phyloP scores from a whole-genome alignment of 371 early-diverging fungal species.

The Mortierella sp. region DNA sequence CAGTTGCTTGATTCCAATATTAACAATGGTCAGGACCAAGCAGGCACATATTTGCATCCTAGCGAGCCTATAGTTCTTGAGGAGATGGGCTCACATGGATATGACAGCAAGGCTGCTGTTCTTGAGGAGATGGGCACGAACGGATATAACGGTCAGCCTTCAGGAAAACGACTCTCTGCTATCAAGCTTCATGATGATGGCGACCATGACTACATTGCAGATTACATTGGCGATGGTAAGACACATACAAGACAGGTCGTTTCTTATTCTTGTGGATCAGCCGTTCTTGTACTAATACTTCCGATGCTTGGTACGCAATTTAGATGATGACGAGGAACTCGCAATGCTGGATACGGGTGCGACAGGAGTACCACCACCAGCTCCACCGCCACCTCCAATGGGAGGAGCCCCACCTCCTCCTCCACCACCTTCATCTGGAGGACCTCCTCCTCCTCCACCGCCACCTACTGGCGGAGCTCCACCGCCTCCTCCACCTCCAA shows the following conservation, averaged over 20 bases:
- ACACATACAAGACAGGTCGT: background rate
- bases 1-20: background rate
- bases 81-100: background rate
- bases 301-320: too few relatives aligned
- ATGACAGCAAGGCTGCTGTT: conserved; percentile 19
- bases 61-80: conserved; percentile 1
- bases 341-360: background rate
- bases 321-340: background rate
- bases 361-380: conserved; percentile 27
- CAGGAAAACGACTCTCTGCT: background rate
- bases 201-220: background rate
- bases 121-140: background rate
- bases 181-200: background rate
- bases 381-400: conserved; percentile 48
- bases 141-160: background rate
- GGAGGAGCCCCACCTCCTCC: conserved; percentile 43
- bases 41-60: conserved; percentile 15
- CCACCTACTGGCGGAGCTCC: conserved; percentile 38
- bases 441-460: conserved; percentile 32
- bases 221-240: conserved; percentile 1
- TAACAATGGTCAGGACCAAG: conserved; percentile 5
- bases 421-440: conserved; percentile 26
- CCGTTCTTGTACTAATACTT: background rate
- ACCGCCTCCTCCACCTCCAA: background rate
- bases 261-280: background rate